A percentile compares a stretch with the other conserved stretches of the same genome.
phyloP scores from a whole-genome alignment of 257 asterid species.

The Fraxinus quadrangulata region DNA sequence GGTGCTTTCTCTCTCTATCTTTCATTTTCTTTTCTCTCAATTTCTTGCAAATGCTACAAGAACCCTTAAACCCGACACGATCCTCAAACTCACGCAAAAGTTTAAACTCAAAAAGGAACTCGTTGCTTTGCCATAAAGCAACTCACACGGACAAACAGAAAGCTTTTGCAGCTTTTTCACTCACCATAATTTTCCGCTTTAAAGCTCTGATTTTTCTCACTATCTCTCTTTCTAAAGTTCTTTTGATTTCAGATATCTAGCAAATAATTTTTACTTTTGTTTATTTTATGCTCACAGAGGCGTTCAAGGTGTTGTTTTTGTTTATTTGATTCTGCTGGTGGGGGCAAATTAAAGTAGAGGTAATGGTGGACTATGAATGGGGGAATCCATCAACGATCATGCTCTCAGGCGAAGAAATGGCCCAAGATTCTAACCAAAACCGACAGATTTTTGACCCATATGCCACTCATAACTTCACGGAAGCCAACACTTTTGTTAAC shows the following conservation, averaged over 20 bases:
- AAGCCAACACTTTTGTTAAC: conserved; percentile 32
- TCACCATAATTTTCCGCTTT: conserved; percentile 61
- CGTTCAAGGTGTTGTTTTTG: conserved; percentile 3
- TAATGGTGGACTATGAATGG: conserved; percentile 95
- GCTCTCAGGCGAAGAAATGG: conserved; percentile 60
- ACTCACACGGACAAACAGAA: conserved; percentile 29
- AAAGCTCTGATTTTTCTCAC: conserved; percentile 62
- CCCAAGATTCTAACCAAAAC: conserved; percentile 50
- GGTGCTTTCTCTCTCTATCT: conserved; percentile 23
- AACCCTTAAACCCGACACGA: conserved; percentile 55
- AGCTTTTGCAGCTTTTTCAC: conserved; percentile 60
- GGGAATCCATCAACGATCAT: conserved; percentile 69
- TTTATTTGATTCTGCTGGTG: background rate
- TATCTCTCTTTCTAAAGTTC: background rate
- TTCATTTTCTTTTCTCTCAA: background rate
- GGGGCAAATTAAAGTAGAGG: background rate
- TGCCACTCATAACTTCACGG: conserved; percentile 15
- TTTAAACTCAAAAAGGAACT: conserved; percentile 28
- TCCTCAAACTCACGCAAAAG: conserved; percentile 46
- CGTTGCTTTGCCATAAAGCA: conserved; percentile 28
- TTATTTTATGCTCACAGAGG: conserved; percentile 14
- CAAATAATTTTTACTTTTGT: conserved; percentile 26
- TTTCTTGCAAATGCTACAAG: conserved; percentile 11
- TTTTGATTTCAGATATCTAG: conserved; percentile 43
- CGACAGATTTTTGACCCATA: conserved; percentile 13